phyloP scores from a whole-genome alignment of 305 asterid genomes.

The Salvia sclarea region DNA sequence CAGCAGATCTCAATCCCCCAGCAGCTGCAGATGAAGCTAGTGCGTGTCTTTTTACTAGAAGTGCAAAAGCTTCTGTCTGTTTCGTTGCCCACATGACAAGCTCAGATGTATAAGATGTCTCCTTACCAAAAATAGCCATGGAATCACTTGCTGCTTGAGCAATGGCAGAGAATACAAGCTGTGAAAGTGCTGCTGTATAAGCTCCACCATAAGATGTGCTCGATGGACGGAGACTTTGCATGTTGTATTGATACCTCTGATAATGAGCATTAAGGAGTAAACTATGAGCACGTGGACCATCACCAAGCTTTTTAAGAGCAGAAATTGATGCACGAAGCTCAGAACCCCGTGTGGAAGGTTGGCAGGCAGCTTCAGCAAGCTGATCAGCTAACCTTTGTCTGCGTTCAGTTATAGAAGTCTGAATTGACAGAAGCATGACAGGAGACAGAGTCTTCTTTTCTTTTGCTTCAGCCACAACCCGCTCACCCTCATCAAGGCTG shows the following conservation, averaged over 20 bases:
- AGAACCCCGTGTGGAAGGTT: constrained; percentile 89
- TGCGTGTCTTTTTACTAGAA: constrained; percentile 91
- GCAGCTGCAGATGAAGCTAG: constrained; percentile 98
- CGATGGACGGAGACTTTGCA: constrained; percentile 93
- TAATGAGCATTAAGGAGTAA: constrained; percentile 91
- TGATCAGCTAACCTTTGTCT: constrained; percentile 91
- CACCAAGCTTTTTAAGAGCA: constrained; percentile 93
- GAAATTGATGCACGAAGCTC: constrained; percentile 95
- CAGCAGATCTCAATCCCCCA: constrained; percentile 98
- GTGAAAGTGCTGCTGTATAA: constrained; percentile 94
- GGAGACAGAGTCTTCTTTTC: constrained; percentile 56
- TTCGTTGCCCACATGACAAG: constrained; percentile 99
- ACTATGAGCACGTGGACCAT: constrained; percentile 95
- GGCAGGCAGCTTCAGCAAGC: constrained; percentile 95
- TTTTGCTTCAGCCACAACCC: constrained; percentile 68
- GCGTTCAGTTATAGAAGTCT: constrained; percentile 67
- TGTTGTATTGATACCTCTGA: constrained; percentile 89
- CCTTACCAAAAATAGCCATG: constrained; percentile 77
- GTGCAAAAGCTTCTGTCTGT: constrained; percentile 86
- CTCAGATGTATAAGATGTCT: constrained; percentile 88
- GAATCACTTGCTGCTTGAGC: constrained; percentile 98
- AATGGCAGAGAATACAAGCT: constrained; percentile 91
- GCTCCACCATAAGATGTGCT: constrained; percentile 98
- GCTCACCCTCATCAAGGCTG: constrained; percentile 89
- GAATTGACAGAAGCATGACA: constrained; percentile 54